Evolutionary conservation across 352 stramenopile species (phyloP).

Genomic region (Phytophthora meadii): DNA sequence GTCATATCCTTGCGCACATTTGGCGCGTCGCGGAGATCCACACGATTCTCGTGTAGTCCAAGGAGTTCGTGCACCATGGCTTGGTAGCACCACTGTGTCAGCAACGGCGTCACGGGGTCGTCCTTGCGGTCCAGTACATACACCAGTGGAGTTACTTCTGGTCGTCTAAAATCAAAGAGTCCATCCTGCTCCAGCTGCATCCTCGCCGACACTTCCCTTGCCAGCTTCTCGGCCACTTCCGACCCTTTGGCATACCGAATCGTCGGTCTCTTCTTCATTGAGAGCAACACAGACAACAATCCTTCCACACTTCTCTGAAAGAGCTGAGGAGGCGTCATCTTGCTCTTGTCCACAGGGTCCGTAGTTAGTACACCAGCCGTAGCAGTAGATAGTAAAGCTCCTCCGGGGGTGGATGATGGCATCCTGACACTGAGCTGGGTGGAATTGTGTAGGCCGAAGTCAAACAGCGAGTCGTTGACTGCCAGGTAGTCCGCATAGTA

Average conservation of each 20-base stretch:
- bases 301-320: constrained; percentile 96
- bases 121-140: constrained; percentile 98
- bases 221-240: constrained; percentile 93
- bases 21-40: constrained; percentile 94
- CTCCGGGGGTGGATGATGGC: constrained; percentile 29
- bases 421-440: constrained; percentile 63
- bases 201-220: constrained; percentile 92
- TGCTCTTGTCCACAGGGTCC: constrained; percentile 40
- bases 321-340: constrained; percentile 33
- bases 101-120: constrained; percentile 98
- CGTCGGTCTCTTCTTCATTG: constrained; percentile 95
- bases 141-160: constrained; percentile 78
- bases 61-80: constrained; percentile 99
- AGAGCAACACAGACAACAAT: constrained; percentile 94
- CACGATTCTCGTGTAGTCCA: constrained; percentile 97
- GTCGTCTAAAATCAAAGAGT: constrained; percentile 97
- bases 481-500: constrained; percentile 99
- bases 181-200: constrained; percentile 95
- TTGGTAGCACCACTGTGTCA: constrained; percentile 98
- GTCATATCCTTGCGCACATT: constrained; percentile 97
- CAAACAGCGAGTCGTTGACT: constrained; percentile 98
- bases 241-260: constrained; percentile 97
- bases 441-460: constrained; percentile 92
- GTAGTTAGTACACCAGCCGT: constrained; percentile 60
- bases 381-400: constrained; percentile 38